Evolutionary conservation across 495 filamentous ascomycete species (phyloP).

Genomic region (Annulohypoxylon moriforme): DNA sequence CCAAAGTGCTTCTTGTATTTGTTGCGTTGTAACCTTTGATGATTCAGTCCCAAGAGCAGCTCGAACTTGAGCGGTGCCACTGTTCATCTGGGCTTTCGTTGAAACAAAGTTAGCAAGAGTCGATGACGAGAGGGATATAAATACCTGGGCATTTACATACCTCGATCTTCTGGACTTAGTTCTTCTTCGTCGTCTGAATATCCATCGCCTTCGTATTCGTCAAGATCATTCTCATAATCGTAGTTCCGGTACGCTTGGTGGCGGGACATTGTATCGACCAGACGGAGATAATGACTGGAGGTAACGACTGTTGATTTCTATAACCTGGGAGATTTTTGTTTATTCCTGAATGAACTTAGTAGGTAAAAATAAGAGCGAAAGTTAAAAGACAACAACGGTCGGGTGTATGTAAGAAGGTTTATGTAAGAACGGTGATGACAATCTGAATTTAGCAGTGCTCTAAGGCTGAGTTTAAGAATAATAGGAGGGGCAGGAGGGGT

Average conservation of each 20-base stretch:
- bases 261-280: slow-evolving; percentile 65
- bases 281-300: no score
- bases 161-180: slow-evolving; percentile 70
- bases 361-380: background rate
- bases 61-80: slow-evolving; percentile 66
- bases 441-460: background rate
- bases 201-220: slow-evolving; percentile 68
- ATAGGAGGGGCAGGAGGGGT: slow-evolving; percentile 15
- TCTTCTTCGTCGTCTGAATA: slow-evolving; percentile 60
- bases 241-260: slow-evolving; percentile 70
- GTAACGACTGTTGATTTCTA: background rate
- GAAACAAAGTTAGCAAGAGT: slow-evolving; percentile 14
- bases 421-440: background rate
- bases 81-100: slow-evolving; percentile 59
- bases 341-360: background rate
- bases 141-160: slow-evolving; percentile 46
- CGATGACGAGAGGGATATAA: background rate
- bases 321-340: background rate
- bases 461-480: background rate
- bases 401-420: background rate
- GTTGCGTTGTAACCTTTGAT: slow-evolving; percentile 67
- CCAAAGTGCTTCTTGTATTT: slow-evolving; percentile 92
- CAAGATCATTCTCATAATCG: slow-evolving; percentile 69
- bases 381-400: background rate
- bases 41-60: slow-evolving; percentile 63